A percentile compares a stretch with the other conserved stretches of the same genome.
Evolutionary conservation across 2,329 filamentous ascomycete species (phyloP).

Genomic region (Hypoxylon sp.): DNA sequence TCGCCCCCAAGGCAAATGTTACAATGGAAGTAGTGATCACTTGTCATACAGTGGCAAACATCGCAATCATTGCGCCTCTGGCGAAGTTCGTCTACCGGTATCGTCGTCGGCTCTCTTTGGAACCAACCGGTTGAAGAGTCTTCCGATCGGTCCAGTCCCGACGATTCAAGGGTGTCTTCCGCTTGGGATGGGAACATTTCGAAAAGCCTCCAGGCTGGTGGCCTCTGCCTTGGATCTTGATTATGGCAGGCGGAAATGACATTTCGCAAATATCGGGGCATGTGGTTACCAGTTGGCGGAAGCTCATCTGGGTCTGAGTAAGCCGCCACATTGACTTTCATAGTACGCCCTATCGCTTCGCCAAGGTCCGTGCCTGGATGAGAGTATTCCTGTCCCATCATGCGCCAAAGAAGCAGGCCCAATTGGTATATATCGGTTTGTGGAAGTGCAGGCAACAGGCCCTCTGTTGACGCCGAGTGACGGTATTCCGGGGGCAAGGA

Average conservation of each 20-base stretch:
- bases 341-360: neutral
- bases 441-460: neutral
- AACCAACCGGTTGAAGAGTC: neutral
- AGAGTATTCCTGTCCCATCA: neutral
- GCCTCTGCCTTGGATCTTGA: neutral
- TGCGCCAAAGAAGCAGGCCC: neutral
- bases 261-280: neutral
- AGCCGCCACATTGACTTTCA: neutral
- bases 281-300: neutral
- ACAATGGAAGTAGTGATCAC: neutral
- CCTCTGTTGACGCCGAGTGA: neutral
- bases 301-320: neutral
- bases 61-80: neutral
- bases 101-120: neutral
- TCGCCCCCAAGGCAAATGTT: neutral
- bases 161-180: neutral
- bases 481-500: neutral
- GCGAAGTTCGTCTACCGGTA: neutral
- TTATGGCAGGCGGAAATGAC: neutral
- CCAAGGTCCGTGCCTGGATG: neutral
- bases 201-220: neutral
- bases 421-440: slow-evolving; percentile 4
- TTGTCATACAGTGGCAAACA: neutral
- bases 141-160: neutral
- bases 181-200: neutral